A percentile compares a stretch with the other conserved stretches of the same genome.
Evolutionary conservation across 306 rosid genomes (phyloP).

Genomic region (Lathyrus oleraceus): DNA sequence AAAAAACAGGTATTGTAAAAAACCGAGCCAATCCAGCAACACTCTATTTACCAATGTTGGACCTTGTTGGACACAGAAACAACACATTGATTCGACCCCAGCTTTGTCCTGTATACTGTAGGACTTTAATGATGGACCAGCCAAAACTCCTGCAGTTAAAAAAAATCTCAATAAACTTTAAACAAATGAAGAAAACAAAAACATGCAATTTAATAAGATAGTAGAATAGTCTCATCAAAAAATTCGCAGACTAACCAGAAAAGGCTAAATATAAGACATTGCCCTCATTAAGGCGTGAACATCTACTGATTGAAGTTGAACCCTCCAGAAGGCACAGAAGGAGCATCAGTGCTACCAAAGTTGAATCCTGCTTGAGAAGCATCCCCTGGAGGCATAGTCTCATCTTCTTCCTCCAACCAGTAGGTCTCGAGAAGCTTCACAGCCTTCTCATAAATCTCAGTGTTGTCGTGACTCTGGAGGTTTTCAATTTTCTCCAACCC

Average conservation of each 20-base stretch:
- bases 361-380: conserved; percentile 67
- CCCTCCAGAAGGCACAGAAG: conserved; percentile 87
- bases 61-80: conserved; percentile 41
- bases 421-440: conserved; percentile 93
- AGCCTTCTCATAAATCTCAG: conserved; percentile 94
- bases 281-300: conserved; percentile 22
- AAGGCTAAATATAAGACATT: conserved; percentile 25
- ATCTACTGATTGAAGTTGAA: conserved; percentile 84
- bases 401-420: conserved; percentile 98
- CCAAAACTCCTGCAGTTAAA: conserved; percentile 45
- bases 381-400: conserved; percentile 93
- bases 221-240: not conserved
- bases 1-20: conserved; percentile 49
- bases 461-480: conserved; percentile 89
- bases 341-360: conserved; percentile 58
- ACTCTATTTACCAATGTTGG: conserved; percentile 43
- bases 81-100: conserved; percentile 44
- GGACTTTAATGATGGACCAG: conserved; percentile 28
- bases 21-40: conserved; percentile 41
- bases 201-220: conserved; percentile 22
- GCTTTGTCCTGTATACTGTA: conserved; percentile 33
- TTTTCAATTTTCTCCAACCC: conserved; percentile 95
- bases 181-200: conserved; percentile 1
- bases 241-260: conserved; percentile 10
- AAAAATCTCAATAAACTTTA: conserved; percentile 1